A percentile compares a stretch with the other conserved stretches of the same genome.
Conservation (phyloP, 345 rosid species). For the Limnanthes douglasii region DNA sequence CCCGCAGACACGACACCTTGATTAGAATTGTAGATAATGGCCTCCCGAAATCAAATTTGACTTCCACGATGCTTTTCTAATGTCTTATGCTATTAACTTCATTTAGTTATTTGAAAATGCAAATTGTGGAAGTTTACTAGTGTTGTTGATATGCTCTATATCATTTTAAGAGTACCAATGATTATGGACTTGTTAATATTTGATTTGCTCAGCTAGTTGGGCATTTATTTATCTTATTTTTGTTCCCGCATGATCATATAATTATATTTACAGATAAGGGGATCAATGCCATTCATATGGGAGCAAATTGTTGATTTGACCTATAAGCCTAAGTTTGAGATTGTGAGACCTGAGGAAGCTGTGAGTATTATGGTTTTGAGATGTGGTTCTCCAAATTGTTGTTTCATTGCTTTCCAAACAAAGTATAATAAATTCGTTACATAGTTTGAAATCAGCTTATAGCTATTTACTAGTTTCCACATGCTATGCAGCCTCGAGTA, state of each 20-base stretch:
- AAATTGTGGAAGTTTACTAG: neutral
- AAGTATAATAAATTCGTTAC: too few species aligned
- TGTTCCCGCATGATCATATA: too few species aligned
- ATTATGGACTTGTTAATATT: neutral
- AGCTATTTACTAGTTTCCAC: too few species aligned
- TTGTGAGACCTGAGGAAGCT: constrained; percentile 78
- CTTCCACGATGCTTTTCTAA: too few species aligned
- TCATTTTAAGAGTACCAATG: neutral
- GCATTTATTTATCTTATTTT: constrained; percentile 3
- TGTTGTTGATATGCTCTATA: neutral
- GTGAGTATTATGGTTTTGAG: constrained; percentile 35
- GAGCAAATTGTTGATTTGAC: constrained; percentile 92
- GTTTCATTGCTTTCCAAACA: too few species aligned
- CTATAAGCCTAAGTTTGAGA: constrained; percentile 97
- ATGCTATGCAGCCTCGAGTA: constrained; percentile 57
- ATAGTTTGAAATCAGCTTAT: too few species aligned
- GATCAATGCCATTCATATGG: constrained; percentile 92
- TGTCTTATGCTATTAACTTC: too few species aligned
- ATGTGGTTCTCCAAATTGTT: too few species aligned
- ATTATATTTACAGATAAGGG: constrained; percentile 67
- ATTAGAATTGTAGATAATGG: too few species aligned
- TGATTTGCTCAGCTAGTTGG: constrained; percentile 1
- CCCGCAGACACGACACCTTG: too few species aligned
- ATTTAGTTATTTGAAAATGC: too few species aligned
- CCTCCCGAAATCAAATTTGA: too few species aligned